Conservation (phyloP, 2,329 filamentous ascomycete genomes). For the Aureobasidium sp. region DNA sequence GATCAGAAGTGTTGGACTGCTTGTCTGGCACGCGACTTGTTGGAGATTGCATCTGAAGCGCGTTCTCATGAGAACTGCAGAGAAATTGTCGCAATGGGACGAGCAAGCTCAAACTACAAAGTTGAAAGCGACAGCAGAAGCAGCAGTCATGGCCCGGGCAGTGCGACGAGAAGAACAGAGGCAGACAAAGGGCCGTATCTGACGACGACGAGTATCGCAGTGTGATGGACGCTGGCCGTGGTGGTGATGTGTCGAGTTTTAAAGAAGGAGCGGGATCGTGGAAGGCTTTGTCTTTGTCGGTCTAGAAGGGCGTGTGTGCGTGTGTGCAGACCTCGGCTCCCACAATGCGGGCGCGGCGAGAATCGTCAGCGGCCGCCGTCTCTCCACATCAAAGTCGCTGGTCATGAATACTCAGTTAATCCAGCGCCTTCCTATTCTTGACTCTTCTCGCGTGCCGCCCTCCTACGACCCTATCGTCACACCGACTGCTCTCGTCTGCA, state of each 20-base stretch:
- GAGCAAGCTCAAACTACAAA: not conserved
- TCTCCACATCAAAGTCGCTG: not conserved
- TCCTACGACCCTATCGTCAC: not conserved
- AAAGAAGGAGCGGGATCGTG: not conserved
- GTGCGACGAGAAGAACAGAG: not conserved
- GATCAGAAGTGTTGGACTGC: slow-evolving; percentile 8
- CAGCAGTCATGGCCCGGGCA: not conserved
- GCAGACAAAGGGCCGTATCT: not conserved
- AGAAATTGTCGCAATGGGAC: not conserved
- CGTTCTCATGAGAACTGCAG: not conserved
- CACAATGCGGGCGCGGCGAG: not conserved
- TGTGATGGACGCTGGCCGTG: no score
- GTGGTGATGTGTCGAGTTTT: not conserved
- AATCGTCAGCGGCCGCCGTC: not conserved
- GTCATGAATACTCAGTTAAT: not conserved
- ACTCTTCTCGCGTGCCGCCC: not conserved
- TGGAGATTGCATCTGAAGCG: not conserved
- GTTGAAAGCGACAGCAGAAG: not conserved
- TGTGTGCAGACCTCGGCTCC: not conserved
- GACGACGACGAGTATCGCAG: not conserved
- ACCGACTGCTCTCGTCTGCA: not conserved
- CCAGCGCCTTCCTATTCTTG: not conserved
- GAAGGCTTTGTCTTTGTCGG: not conserved
- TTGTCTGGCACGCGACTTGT: not conserved
- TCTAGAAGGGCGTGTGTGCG: not conserved